A percentile compares a stretch with the other conserved stretches of the same genome.
Evolutionary conservation across 1,284 basidiomycete species (phyloP).

Genomic region (Vanrija sp.): DNA sequence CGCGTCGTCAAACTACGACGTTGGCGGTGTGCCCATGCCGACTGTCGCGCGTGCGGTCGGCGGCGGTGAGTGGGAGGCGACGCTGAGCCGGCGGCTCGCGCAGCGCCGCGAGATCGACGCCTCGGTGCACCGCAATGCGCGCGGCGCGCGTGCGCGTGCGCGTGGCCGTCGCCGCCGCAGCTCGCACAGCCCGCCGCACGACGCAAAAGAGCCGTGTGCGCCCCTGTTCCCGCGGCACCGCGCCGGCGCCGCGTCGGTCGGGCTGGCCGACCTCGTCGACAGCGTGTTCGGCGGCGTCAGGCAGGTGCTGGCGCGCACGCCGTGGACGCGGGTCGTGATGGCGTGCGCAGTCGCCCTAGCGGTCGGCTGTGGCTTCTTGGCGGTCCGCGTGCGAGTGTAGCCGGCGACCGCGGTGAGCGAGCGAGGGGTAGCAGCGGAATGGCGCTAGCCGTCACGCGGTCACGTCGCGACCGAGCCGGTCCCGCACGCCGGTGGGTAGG

Average conservation of each 20-base stretch:
- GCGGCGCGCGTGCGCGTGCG: neutral
- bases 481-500: too few relatives aligned
- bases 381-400: neutral
- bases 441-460: too few relatives aligned
- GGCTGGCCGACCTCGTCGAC: slow-evolving; percentile 9
- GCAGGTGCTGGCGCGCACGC: neutral
- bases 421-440: too few relatives aligned
- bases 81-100: slow-evolving; percentile 35
- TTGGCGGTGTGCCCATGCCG: slow-evolving; percentile 25
- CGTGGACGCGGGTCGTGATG: slow-evolving; percentile 11
- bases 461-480: too few relatives aligned
- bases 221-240: slow-evolving; percentile 12
- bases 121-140: slow-evolving; percentile 2
- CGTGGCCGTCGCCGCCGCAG: neutral
- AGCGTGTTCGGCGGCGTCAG: slow-evolving; percentile 11
- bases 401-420: neutral
- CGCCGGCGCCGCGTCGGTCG: neutral
- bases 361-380: slow-evolving; percentile 20
- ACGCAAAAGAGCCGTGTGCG: neutral
- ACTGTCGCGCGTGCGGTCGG: slow-evolving; percentile 37
- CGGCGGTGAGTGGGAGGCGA: slow-evolving; percentile 45
- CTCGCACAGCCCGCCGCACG: neutral
- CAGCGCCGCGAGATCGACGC: slow-evolving; percentile 28
- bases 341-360: slow-evolving; percentile 19
- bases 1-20: slow-evolving; percentile 11